Evolutionary conservation across 148 eudicot species (phyloP), one percentile per base, ranked within the genome.

Genomic region (Dianthus caryophyllus): DNA sequence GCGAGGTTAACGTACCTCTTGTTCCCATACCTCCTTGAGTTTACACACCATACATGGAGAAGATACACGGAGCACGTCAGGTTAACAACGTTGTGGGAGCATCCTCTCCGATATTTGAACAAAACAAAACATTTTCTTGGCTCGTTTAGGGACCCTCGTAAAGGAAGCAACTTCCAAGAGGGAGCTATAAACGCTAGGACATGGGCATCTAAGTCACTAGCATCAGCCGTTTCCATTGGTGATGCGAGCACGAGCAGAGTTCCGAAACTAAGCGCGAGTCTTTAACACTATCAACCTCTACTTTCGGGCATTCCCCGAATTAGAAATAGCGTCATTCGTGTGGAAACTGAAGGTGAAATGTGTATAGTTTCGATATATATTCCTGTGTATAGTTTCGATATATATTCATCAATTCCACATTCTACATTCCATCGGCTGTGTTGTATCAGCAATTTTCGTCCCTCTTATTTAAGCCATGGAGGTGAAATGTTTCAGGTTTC

Each of bases 161-260:
- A 85, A 72, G 84, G 88, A 77, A 84, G 85, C 72, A 93, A 85
- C 67, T 78, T 92, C 73, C 98, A 85, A 76, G 96, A 78, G 71
- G 98, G 96, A 46, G 94, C 98, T 16, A 76, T 80, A 64, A 88
- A 81, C 62, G 97, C 97, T 0, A 82, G 83, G 67, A 90, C 85
- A 26, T 92, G 98, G 98, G 98, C 98, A 64, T 89, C 98, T 3
- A 89, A 87, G 77, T 92, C 98, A 4, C 70, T 84, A 49, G 98
- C 96, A 62, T 82, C 94, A 18, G 84, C 84, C 2, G 96, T 92
- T 69, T 79, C 94, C 10, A 82, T 92, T 52, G 90, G 90, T 48
- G 33, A 91, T 65, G 82, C 91, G 22, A 81, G 86, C 63, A 65
- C 82, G 30, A 85, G 87, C 80, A 74, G 91, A 65, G 77, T 33